These are phyloP conservation scores for Lumnitzera racemosa DNA, from an alignment of 345 rosid genomes.

Conservation along the genomic window DNA sequence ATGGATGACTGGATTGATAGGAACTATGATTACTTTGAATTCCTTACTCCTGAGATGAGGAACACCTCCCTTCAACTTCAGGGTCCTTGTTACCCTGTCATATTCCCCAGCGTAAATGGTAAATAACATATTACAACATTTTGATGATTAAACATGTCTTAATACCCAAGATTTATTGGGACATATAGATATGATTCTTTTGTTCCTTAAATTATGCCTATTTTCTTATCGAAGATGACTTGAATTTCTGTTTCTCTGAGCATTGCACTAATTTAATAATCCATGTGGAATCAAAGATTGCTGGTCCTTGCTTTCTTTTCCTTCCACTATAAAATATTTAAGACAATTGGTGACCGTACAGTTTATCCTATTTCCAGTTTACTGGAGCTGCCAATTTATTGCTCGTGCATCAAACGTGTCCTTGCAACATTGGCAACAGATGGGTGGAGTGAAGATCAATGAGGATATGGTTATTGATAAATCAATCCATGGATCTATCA, in stretches of 20 bases:
- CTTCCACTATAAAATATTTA: no score
- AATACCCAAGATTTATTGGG: not conserved
- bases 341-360: no score
- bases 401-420: slow-evolving; percentile 86
- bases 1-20: slow-evolving; percentile 83
- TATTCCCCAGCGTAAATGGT: slow-evolving; percentile 92
- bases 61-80: slow-evolving; percentile 89
- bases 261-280: no score
- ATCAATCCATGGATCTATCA: slow-evolving; percentile 66
- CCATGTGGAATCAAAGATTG: no score
- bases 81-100: slow-evolving; percentile 97
- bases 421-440: slow-evolving; percentile 80
- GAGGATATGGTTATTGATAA: slow-evolving; percentile 80
- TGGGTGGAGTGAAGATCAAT: slow-evolving; percentile 83
- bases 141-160: not conserved
- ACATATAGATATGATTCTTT: no score
- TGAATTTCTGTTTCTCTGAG: no score
- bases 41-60: slow-evolving; percentile 88
- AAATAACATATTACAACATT: slow-evolving; percentile 9
- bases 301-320: no score
- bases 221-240: no score
- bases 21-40: slow-evolving; percentile 83
- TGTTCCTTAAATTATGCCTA: no score
- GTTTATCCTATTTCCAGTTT: slow-evolving; percentile 33
- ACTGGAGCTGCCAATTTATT: slow-evolving; percentile 92